Percentiles rank a stretch among this genome's conserved stretches.
Evolutionary conservation across 345 rosid species (phyloP).

Genomic region (Populus davidiana): DNA sequence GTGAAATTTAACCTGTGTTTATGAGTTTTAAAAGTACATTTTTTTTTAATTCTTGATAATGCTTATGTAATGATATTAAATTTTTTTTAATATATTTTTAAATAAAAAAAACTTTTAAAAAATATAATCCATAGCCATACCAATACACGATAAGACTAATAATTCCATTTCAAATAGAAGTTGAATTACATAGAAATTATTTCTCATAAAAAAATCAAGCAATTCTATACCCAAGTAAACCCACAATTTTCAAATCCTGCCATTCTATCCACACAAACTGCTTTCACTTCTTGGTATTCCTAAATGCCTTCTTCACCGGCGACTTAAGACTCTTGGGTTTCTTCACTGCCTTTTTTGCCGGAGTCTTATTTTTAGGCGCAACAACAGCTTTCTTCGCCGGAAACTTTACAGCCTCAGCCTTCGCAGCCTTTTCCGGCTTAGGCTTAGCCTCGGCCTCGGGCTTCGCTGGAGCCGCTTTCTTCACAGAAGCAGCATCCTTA

Average conservation of each 20-base stretch:
- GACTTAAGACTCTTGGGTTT: conserved; percentile 17
- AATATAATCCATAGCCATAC: too few species aligned
- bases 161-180: neutral
- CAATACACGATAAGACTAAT: neutral
- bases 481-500: neutral
- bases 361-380: conserved; percentile 2
- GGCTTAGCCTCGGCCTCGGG: neutral
- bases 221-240: neutral
- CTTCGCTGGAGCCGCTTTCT: conserved; percentile 3
- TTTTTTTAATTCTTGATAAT: too few species aligned
- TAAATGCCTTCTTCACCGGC: too few species aligned
- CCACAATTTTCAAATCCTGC: neutral
- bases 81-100: too few species aligned
- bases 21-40: too few species aligned
- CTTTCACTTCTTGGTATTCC: neutral
- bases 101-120: too few species aligned
- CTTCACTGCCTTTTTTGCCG: conserved; percentile 2
- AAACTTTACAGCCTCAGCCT: neutral
- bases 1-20: too few species aligned
- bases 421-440: conserved; percentile 5
- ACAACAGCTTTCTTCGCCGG: neutral
- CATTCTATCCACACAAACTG: too few species aligned
- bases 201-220: neutral
- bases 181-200: neutral
- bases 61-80: too few species aligned